phyloP scores from a whole-genome alignment of 306 rosid genomes.

The Ochetophila trinervis region DNA sequence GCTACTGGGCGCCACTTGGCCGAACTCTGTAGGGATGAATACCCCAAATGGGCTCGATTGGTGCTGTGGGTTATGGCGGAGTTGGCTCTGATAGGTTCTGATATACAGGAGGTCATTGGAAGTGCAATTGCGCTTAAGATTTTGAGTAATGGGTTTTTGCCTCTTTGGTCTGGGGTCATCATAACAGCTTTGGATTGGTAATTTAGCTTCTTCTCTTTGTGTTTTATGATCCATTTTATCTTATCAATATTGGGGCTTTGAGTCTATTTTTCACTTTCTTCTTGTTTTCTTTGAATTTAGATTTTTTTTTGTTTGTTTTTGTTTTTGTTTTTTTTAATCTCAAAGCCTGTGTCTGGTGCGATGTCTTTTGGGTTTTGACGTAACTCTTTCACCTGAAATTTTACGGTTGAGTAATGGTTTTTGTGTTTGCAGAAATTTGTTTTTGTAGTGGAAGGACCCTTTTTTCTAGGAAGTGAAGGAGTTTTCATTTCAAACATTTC shows the following conservation, averaged over 20 bases:
- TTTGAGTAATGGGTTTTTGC: slow-evolving; percentile 66
- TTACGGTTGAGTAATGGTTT: not conserved
- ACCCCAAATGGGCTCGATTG: slow-evolving; percentile 76
- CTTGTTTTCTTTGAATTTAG: not conserved
- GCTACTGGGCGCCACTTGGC: slow-evolving; percentile 92
- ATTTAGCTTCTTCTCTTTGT: not conserved
- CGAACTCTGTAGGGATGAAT: slow-evolving; percentile 90
- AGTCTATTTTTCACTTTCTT: not conserved
- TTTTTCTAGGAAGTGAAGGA: no score
- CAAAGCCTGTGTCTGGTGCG: no score
- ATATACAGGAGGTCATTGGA: slow-evolving; percentile 96
- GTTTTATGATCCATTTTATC: not conserved
- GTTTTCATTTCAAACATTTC: not conserved
- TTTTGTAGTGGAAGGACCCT: no score
- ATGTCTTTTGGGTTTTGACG: no score
- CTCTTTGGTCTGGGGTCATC: slow-evolving; percentile 92
- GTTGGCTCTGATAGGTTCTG: slow-evolving; percentile 86
- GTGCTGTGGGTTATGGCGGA: slow-evolving; percentile 94
- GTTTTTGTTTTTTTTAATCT: not conserved
- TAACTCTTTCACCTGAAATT: no score
- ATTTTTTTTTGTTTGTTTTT: not conserved
- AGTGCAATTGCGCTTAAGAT: slow-evolving; percentile 93
- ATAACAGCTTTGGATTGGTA: slow-evolving; percentile 92
- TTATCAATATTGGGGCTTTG: not conserved
- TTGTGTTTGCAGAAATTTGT: no score